Evolutionary conservation across 129 eudicot genomes (phyloP).

Genomic region (Flaveria robusta): DNA sequence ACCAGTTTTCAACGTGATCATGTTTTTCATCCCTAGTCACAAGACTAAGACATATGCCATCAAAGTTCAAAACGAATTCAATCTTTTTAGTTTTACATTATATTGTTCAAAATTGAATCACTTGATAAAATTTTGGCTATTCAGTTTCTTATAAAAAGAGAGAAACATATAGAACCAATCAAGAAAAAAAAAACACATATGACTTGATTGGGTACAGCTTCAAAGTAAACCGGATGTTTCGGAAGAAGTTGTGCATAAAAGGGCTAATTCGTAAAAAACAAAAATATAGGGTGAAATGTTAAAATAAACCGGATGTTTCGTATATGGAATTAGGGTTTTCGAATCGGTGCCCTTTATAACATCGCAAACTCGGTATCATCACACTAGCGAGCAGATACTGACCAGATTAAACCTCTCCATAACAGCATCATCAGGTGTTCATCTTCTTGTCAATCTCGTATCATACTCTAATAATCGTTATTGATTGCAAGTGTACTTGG

Average conservation of each 20-base stretch:
- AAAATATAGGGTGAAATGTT: background rate
- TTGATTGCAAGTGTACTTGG: background rate
- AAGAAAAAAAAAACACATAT: too few relatives aligned
- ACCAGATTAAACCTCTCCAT: background rate
- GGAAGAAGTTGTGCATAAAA: background rate
- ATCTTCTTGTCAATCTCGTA: background rate
- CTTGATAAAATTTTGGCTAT: too few relatives aligned
- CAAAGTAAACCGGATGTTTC: background rate
- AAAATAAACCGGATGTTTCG: background rate
- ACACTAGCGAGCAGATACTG: background rate
- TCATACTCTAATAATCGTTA: background rate
- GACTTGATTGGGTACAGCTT: background rate
- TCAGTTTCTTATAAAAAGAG: too few relatives aligned
- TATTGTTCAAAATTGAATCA: too few relatives aligned
- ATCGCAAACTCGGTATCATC: conserved; percentile 23
- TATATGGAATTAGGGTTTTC: conserved; percentile 19
- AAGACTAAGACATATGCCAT: too few relatives aligned
- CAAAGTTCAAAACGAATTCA: too few relatives aligned
- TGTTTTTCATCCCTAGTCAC: too few relatives aligned
- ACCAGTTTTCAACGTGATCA: too few relatives aligned
- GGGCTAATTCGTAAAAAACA: background rate
- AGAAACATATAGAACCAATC: too few relatives aligned
- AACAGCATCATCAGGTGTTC: conserved; percentile 19
- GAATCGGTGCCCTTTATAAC: conserved; percentile 31
- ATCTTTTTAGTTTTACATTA: too few relatives aligned